These are phyloP conservation scores for Apiosordaria backusii DNA, from an alignment of 495 filamentous ascomycete species.

Conservation along the genomic window DNA sequence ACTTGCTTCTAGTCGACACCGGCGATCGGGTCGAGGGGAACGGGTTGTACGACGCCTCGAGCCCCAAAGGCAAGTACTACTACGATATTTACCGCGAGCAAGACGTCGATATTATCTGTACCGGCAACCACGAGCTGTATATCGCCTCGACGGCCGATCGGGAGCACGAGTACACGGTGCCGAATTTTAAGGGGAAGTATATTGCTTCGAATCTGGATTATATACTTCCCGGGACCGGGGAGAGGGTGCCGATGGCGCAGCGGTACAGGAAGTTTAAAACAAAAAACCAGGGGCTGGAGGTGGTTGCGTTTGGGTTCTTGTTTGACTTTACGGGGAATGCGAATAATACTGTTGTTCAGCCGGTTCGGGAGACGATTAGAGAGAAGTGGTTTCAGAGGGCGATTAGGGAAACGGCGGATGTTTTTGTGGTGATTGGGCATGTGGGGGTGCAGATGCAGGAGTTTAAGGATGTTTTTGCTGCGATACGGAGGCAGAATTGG, in stretches of 20 bases:
- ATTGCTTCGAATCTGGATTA: constrained; percentile 93
- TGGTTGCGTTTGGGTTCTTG: constrained; percentile 88
- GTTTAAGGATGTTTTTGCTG: constrained; percentile 69
- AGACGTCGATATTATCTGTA: constrained; percentile 76
- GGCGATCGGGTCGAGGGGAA: constrained; percentile 95
- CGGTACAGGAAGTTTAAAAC: constrained; percentile 86
- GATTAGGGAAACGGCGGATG: constrained; percentile 73
- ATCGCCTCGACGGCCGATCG: constrained; percentile 67
- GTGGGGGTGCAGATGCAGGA: constrained; percentile 76
- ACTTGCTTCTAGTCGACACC: constrained; percentile 87
- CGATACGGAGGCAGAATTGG: constrained; percentile 72
- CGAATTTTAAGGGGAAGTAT: constrained; percentile 72
- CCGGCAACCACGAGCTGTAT: constrained; percentile 96
- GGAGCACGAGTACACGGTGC: constrained; percentile 75
- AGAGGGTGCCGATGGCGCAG: constrained; percentile 71
- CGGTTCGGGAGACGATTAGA: constrained; percentile 72
- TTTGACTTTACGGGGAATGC: constrained; percentile 88
- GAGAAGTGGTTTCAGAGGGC: constrained; percentile 87
- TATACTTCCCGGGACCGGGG: constrained; percentile 62
- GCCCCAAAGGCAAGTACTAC: constrained; percentile 82
- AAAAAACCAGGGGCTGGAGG: constrained; percentile 75
- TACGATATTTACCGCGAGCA: constrained; percentile 82
- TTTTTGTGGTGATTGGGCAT: constrained; percentile 86
- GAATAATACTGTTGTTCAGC: constrained; percentile 82
- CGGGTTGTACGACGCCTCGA: constrained; percentile 88